These are phyloP conservation scores for rapeseed (Brassica napus) DNA, from an alignment of 345 rosid genomes.

Conservation along the genomic window DNA sequence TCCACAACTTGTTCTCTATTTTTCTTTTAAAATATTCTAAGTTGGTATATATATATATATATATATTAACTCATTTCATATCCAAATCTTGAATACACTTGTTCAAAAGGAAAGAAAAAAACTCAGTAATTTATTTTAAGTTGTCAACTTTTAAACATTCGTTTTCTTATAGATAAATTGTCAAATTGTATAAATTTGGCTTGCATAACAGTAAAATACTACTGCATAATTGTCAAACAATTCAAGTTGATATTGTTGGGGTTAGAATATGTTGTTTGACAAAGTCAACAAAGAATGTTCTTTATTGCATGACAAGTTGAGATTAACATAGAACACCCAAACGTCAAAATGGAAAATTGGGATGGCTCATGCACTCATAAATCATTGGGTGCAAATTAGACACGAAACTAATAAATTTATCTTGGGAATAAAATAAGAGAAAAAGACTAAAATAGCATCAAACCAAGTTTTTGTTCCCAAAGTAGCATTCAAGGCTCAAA, in stretches of 20 bases:
- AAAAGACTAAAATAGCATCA: too few species aligned
- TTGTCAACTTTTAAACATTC: neutral
- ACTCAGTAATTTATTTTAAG: neutral
- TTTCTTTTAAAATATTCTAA: neutral
- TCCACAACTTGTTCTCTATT: slow-evolving; percentile 11
- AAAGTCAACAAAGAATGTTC: neutral
- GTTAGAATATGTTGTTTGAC: neutral
- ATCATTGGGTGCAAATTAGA: neutral
- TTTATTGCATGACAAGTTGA: neutral
- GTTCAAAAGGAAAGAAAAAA: neutral
- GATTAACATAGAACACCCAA: neutral
- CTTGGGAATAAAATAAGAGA: neutral
- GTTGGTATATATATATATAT: slow-evolving; percentile 7
- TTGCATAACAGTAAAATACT: neutral
- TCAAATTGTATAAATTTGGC: neutral
- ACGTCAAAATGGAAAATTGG: slow-evolving; percentile 21
- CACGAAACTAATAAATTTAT: neutral
- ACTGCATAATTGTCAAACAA: neutral
- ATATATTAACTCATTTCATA: neutral
- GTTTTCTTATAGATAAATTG: neutral
- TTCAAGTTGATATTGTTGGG: neutral
- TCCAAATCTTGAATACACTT: neutral
- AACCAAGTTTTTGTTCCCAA: too few species aligned
- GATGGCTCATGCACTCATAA: slow-evolving; percentile 4
- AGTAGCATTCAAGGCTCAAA: too few species aligned